A percentile compares a stretch with the other conserved stretches of the same genome.
These are phyloP conservation scores for Pisolithus microcarpus DNA, from an alignment of 768 basidiomycete genomes.

Conservation along the genomic window DNA sequence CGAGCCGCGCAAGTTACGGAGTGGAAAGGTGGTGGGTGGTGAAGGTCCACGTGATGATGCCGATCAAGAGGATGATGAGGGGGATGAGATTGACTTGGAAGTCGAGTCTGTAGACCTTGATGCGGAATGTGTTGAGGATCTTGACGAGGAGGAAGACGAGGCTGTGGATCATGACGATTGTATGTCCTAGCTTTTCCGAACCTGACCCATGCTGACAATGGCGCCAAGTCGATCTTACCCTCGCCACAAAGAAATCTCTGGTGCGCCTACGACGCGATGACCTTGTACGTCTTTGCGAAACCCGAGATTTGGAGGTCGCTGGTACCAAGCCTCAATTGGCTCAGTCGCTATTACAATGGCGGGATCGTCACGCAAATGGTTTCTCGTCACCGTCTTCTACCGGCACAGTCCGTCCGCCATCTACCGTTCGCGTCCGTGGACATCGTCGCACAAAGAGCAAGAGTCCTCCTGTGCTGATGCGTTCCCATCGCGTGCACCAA, in stretches of 20 bases:
- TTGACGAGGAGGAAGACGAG: constrained; percentile 37
- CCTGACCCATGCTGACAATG: constrained; percentile 13
- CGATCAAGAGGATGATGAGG: constrained; percentile 31
- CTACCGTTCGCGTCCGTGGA: constrained; percentile 40
- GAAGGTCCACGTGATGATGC: constrained; percentile 35
- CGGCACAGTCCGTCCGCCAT: constrained; percentile 71
- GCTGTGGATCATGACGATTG: constrained; percentile 58
- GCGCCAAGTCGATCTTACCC: constrained; percentile 63
- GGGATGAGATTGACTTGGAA: constrained; percentile 29
- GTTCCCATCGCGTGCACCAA: constrained; percentile 47
- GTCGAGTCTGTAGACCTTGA: constrained; percentile 27
- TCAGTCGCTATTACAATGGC: constrained; percentile 86
- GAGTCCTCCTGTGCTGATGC: constrained; percentile 53
- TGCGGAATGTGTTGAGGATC: constrained; percentile 25
- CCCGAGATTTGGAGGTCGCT: constrained; percentile 69
- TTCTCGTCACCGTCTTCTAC: constrained; percentile 72
- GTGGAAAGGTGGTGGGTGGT: constrained; percentile 63
- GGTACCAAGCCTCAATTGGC: constrained; percentile 95
- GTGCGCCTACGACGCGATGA: constrained; percentile 82
- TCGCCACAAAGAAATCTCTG: constrained; percentile 80
- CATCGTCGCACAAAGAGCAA: constrained; percentile 39
- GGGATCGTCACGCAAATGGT: constrained; percentile 55
- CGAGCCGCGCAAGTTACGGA: constrained; percentile 46
- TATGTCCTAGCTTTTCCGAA: constrained; percentile 23
- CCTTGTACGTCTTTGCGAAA: constrained; percentile 86